A percentile compares a stretch with the other conserved stretches of the same genome.
These are phyloP conservation scores for Aeschynomene evenia DNA, from an alignment of 306 rosid genomes.

Conservation along the genomic window DNA sequence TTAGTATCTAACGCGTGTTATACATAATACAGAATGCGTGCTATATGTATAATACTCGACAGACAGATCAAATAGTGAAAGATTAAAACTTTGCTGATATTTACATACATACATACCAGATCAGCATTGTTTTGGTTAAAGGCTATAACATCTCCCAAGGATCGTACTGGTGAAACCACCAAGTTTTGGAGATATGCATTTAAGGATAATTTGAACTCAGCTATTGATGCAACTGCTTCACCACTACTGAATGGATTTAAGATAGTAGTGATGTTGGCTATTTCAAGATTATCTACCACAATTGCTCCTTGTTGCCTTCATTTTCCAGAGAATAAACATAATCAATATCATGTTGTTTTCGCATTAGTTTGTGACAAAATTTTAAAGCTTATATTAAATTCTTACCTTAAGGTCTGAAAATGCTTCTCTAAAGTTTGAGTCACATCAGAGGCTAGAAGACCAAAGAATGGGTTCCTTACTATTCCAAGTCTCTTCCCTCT, in stretches of 20 bases:
- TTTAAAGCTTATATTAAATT: neutral
- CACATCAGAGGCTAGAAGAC: slow-evolving; percentile 5
- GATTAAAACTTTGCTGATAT: neutral
- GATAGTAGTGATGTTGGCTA: slow-evolving; percentile 15
- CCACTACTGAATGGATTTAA: slow-evolving; percentile 22
- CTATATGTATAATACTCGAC: no score
- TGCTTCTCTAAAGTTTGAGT: slow-evolving; percentile 26
- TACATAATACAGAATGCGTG: no score
- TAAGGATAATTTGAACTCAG: slow-evolving; percentile 39
- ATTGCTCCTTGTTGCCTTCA: slow-evolving; percentile 35
- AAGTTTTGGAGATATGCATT: slow-evolving; percentile 36
- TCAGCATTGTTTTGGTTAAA: slow-evolving; percentile 28
- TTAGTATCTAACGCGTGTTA: no score
- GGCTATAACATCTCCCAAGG: slow-evolving; percentile 35
- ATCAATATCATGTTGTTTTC: neutral
- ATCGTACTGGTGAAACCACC: slow-evolving; percentile 29
- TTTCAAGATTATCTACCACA: slow-evolving; percentile 36
- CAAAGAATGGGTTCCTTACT: slow-evolving; percentile 26
- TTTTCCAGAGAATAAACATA: neutral
- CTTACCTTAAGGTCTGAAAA: slow-evolving; percentile 34
- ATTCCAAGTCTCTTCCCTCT: slow-evolving; percentile 45
- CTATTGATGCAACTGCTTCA: slow-evolving; percentile 1
- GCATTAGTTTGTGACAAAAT: neutral
- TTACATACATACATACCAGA: slow-evolving; percentile 31
- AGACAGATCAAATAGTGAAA: neutral